phyloP scores from a whole-genome alignment of 805 yeast species.

The Saccharomycopsis schoenii region DNA sequence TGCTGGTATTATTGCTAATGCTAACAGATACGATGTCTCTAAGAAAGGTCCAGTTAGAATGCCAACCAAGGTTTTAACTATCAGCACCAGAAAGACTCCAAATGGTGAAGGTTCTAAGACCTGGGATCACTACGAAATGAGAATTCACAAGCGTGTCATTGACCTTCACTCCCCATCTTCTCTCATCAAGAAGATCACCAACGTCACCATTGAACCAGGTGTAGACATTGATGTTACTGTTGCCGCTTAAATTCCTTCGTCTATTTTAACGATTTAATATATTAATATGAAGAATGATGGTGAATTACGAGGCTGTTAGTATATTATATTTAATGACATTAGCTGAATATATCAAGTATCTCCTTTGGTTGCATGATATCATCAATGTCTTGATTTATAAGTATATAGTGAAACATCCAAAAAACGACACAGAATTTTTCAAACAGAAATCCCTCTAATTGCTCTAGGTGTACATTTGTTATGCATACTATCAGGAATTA shows the following conservation, averaged over 20 bases:
- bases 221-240: slow-evolving; percentile 94
- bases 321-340: not conserved
- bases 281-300: not conserved
- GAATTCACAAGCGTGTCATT: slow-evolving; percentile 99
- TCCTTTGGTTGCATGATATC: not conserved
- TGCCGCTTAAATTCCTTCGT: slow-evolving; percentile 50
- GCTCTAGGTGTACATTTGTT: slow-evolving; percentile 10
- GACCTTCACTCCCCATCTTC: slow-evolving; percentile 96
- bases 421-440: not conserved
- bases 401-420: not conserved
- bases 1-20: slow-evolving; percentile 79
- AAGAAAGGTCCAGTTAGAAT: slow-evolving; percentile 99
- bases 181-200: slow-evolving; percentile 90
- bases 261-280: not conserved
- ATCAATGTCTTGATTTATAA: not conserved
- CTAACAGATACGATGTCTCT: slow-evolving; percentile 69
- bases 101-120: slow-evolving; percentile 99
- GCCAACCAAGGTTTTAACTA: slow-evolving; percentile 97
- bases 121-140: slow-evolving; percentile 99
- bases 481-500: slow-evolving; percentile 13
- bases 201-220: slow-evolving; percentile 98
- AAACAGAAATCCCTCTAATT: slow-evolving; percentile 3
- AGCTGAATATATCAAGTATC: not conserved
- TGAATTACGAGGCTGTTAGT: not conserved
- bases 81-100: slow-evolving; percentile 99